Evolutionary conservation across 352 stramenopile species (phyloP).

Genomic region (Pythium sukuiense): DNA sequence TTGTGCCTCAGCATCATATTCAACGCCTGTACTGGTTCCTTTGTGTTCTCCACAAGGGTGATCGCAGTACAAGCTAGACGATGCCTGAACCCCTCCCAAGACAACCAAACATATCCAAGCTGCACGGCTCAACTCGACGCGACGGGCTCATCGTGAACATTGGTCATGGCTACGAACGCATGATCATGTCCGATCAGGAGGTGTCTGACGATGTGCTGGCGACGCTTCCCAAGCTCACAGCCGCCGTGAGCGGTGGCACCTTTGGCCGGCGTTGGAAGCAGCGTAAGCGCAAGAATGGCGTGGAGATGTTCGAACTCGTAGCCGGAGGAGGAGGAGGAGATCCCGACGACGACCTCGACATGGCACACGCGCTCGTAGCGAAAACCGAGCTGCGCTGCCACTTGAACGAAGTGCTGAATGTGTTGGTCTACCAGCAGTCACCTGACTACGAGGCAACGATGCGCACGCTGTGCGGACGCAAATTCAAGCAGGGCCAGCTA

Average conservation of each 20-base stretch:
- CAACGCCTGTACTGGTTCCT: no score
- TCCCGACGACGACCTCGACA: constrained; percentile 40
- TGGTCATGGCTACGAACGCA: constrained; percentile 14
- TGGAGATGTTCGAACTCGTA: constrained; percentile 45
- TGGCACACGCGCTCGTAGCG: constrained; percentile 46
- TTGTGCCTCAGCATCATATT: no score
- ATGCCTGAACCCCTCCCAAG: not conserved
- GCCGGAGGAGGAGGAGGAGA: constrained; percentile 19
- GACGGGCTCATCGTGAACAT: constrained; percentile 11
- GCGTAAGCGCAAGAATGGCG: constrained; percentile 27
- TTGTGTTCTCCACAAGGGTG: not conserved
- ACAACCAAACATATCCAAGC: not conserved
- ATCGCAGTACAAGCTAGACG: not conserved
- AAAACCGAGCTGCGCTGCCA: constrained; percentile 56
- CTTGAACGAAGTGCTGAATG: constrained; percentile 62
- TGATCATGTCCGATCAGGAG: constrained; percentile 41
- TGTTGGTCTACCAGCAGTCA: constrained; percentile 48
- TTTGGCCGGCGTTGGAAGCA: constrained; percentile 36
- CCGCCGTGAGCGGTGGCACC: constrained; percentile 31
- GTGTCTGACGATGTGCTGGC: constrained; percentile 53
- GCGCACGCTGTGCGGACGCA: constrained; percentile 43
- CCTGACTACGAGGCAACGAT: constrained; percentile 45
- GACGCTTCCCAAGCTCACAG: constrained; percentile 52
- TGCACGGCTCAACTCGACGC: not conserved
- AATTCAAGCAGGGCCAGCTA: constrained; percentile 46